Base-by-base conservation (phyloP, 129 eudicot species). In the Rutidosis leptorrhynchoides region DNA sequence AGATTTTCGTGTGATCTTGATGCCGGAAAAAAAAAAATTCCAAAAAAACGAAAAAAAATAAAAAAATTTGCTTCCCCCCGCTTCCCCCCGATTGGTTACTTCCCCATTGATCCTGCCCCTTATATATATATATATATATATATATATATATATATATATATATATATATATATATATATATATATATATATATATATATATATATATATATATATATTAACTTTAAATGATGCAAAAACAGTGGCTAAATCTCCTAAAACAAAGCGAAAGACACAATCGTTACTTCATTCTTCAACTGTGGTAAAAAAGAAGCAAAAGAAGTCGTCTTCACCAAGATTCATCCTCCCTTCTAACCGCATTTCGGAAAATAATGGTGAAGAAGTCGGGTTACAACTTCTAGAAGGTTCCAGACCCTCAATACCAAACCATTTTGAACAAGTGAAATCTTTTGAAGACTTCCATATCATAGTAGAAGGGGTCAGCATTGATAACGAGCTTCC, bases 401-500 rank as follows among this genome's bases (percentile, higher is more conserved):
- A 64, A 64, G 28, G n/a, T 54, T 64, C 65, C 32, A 43, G 56
- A 37, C 57, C 64, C 20, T 33, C 53, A 22, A 22, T 29, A 8
- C 43, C 52, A 1, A 3, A 6, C 23, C 57, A n/a, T 2, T 81
- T 86, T 51, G 74, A 74, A 55, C 76, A 84, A 32, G 46, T 82
- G 19, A 82, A 80, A 42, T 52, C 79, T 64, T 82, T 86, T 25
- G 75, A 71, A 56, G 79, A 90, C 49, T 90, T 87, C 77, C 81
- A 63, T 29, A 80, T 81, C 28, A 42, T 58, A 46, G 84, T 84
- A 26, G 83, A 83, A 24, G 87, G 88, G 19, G 43, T 82, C 65
- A 79, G 80, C 85, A 72, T 84, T 20, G 95, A 87, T 72, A 64
- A 77, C 0, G 89, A 87, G 76, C 79, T 90, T 25, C 87, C 95